These are phyloP conservation scores for Coemansia reversa DNA, from an alignment of 192 early-diverging fungal species.

Conservation along the genomic window DNA sequence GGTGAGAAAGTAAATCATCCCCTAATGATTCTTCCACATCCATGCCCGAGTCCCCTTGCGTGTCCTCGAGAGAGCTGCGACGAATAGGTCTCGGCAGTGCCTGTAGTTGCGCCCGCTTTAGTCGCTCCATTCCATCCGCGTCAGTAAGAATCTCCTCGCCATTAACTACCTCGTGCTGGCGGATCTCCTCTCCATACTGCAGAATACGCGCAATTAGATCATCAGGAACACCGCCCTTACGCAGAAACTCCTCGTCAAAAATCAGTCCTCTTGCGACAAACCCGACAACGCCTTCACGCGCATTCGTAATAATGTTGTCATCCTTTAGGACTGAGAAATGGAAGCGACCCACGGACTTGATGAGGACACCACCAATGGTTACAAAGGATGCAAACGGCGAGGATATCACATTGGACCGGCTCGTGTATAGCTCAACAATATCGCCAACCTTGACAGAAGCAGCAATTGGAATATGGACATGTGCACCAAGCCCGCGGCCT, in stretches of 20 bases:
- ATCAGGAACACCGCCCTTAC: slow-evolving; percentile 14
- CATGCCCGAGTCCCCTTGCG: background rate
- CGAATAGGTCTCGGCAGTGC: background rate
- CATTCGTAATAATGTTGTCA: slow-evolving; percentile 7
- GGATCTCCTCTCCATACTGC: slow-evolving; percentile 21
- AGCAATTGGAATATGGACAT: slow-evolving; percentile 28
- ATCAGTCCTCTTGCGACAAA: slow-evolving; percentile 44
- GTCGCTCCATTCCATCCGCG: background rate
- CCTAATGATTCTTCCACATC: background rate
- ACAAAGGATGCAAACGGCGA: background rate
- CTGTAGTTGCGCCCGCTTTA: slow-evolving; percentile 19
- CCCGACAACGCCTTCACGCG: slow-evolving; percentile 29
- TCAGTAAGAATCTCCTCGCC: slow-evolving; percentile 25
- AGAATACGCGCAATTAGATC: slow-evolving; percentile 16
- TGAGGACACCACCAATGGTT: slow-evolving; percentile 19
- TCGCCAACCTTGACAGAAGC: slow-evolving; percentile 40
- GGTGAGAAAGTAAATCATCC: background rate
- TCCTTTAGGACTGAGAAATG: slow-evolving; percentile 21
- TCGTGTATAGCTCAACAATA: slow-evolving; percentile 34
- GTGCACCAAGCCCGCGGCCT: background rate
- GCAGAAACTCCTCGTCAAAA: slow-evolving; percentile 34
- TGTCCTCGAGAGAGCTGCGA: background rate
- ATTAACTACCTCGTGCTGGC: slow-evolving; percentile 24
- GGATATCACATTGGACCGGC: background rate
- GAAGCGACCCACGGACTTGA: slow-evolving; percentile 45